Base-by-base conservation (phyloP, 805 yeast genomes). In the Wickerhamomyces queroliae region DNA sequence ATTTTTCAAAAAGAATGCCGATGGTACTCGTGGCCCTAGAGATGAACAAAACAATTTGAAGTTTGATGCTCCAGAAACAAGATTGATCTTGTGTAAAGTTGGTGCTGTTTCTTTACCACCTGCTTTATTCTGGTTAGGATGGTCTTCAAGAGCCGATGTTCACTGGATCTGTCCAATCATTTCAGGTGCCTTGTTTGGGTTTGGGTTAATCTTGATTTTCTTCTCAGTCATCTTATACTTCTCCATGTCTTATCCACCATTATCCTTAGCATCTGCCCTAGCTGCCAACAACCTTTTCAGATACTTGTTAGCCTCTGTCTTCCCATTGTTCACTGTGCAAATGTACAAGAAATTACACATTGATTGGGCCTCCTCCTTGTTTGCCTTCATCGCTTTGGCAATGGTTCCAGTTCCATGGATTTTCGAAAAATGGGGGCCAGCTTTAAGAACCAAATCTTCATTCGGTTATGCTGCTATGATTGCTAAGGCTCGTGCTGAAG, bases 221-320 rank as follows among this genome's bases (percentile, higher is more conserved):
- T 81, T 84, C 61, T 66, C 85, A 17, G 74, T 78, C 35, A 68
- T 84, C 53, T 72, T 78, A 35, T 85, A 84, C 58, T 81, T 84
- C 59, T 66, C 84, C 26, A 69, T 78, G 70, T 59, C 83, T 5
- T 85, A 78, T 59, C 91, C 93, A 21, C 88, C 91, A 35, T 61
- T 78, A 25, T 72, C 74, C 25, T 83, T 87, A 18, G 95, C 96
- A 0, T 80, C 91, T n/a, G 91, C 95, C 3, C 61, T 87, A 45
- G 95, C 95, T 26, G 96, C 95, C 12, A 89, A 88, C 63, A 86
- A 85, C 58, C 67, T 89, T 53, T 61, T 81, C 41, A 75, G 96
- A 63, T 87, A 86, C 56, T 49, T 81, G 24, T 58, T 83, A 45
- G 87, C 95, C 9, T 78, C 87, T 7, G 85, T 80, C 17, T 81